Base-by-base conservation (phyloP, 164 flowering plant species). In the Liquidambar formosana region DNA sequence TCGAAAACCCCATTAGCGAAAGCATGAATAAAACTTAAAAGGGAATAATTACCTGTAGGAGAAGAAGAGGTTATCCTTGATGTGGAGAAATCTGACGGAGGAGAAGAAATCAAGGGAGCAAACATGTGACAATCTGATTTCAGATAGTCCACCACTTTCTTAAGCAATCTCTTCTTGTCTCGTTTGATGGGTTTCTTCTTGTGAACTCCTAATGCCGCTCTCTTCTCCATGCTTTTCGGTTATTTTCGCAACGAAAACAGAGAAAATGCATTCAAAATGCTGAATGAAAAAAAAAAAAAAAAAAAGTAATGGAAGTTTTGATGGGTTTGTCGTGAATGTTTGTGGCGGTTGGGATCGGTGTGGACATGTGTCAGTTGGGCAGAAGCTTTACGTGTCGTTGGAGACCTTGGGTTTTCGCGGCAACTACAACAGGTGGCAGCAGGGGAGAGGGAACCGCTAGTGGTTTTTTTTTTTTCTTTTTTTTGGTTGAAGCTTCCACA, bases 41-140 rank as follows among this genome's bases (percentile, higher is more conserved):
- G 1, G 16, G 26, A 51, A 44, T 45, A 10, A 59, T 28, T 63
- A 54, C 63, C 66, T 26, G 70, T 3, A 14, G 38, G 2, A 57
- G 57, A 14, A 22, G 63, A 61, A 41, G n/a, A 41, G 16, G 57
- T 13, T 3, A 53, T 53, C 11, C 8, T 0, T 62, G 38, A 49
- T 56, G 69, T 15, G 16, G 23, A 21, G 26, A 56, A 51, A 61
- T 8, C 43, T 56, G 70, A 23, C 8, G 58, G 38, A 15, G 61
- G 62, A 60, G 71, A 44, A 56, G 69, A 64, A 58, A 78, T 47
- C 23, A 84, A 57, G 12, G 86, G 92, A 67, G 86, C 85, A 64
- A 77, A 88, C 87, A 88, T 70, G 79, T 86, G 84, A 15, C 77
- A 63, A 76, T 86, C 87, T 18, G 85, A 79, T 57, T 63, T 68